Conservation (phyloP, 1,284 basidiomycete species). For the Boletus mariae region DNA sequence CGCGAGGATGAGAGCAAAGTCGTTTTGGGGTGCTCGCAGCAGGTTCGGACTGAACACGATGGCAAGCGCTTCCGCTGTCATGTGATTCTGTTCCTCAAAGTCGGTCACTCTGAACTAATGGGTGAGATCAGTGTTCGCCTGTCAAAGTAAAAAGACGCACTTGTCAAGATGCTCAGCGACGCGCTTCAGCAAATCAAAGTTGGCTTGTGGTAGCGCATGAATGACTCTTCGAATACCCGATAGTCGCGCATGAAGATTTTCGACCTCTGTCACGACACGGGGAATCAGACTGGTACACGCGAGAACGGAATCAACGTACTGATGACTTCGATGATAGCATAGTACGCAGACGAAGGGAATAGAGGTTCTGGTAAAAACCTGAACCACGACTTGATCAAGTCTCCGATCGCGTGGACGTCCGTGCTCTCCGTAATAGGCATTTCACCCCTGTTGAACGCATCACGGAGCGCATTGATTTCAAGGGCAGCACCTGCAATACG, state of each 20-base stretch:
- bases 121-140: slow-evolving; percentile 4
- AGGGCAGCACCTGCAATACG: slow-evolving; percentile 77
- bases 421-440: slow-evolving; percentile 54
- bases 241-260: slow-evolving; percentile 65
- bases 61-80: slow-evolving; percentile 78
- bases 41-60: slow-evolving; percentile 83
- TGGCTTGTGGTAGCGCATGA: slow-evolving; percentile 61
- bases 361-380: slow-evolving; percentile 74
- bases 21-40: slow-evolving; percentile 64
- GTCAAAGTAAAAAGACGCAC: slow-evolving; percentile 37
- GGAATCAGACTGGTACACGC: slow-evolving; percentile 4
- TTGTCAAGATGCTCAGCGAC: slow-evolving; percentile 79
- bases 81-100: slow-evolving; percentile 80
- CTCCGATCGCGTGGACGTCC: slow-evolving; percentile 79
- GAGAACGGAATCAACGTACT: slow-evolving; percentile 38
- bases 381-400: slow-evolving; percentile 81
- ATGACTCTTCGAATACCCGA: slow-evolving; percentile 61
- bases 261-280: slow-evolving; percentile 45
- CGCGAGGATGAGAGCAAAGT: slow-evolving; percentile 68
- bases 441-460: slow-evolving; percentile 71
- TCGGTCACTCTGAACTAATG: slow-evolving; percentile 64
- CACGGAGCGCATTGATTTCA: slow-evolving; percentile 64
- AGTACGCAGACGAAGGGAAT: slow-evolving; percentile 68
- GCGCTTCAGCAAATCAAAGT: slow-evolving; percentile 72
- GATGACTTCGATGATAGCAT: slow-evolving; percentile 64